A percentile compares a stretch with the other conserved stretches of the same genome.
Evolutionary conservation across 2,329 filamentous ascomycete genomes (phyloP).

Genomic region (Sclerotinia sclerotiorum): DNA sequence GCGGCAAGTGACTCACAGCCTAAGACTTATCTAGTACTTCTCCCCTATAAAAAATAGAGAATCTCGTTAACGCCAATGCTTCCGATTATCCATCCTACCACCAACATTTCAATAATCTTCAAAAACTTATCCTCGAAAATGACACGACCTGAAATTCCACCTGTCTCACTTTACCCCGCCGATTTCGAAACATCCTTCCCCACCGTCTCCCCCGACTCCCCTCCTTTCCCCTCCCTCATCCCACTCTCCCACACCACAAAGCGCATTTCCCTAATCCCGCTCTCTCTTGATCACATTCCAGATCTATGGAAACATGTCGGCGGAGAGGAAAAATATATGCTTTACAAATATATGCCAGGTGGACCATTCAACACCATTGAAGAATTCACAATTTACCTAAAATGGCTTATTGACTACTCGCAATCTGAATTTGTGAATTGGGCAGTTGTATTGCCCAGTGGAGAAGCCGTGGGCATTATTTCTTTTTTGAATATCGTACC

Average conservation of each 20-base stretch:
- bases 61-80: neutral
- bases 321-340: constrained; percentile 28
- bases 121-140: neutral
- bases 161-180: constrained; percentile 4
- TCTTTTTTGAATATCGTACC: constrained; percentile 49
- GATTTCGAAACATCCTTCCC: constrained; percentile 8
- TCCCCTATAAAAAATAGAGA: neutral
- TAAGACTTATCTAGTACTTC: neutral
- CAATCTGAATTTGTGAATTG: constrained; percentile 2
- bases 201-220: neutral
- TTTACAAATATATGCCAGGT: constrained; percentile 47
- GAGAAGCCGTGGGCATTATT: constrained; percentile 44
- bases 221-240: constrained; percentile 9
- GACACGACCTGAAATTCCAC: neutral
- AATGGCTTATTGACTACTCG: neutral
- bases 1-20: constrained; percentile 5
- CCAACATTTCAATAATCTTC: neutral
- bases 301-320: constrained; percentile 31
- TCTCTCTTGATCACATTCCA: constrained; percentile 27
- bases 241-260: constrained; percentile 23
- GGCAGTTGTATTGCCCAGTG: constrained; percentile 17
- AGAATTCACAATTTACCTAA: constrained; percentile 39
- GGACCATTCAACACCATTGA: constrained; percentile 41
- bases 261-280: constrained; percentile 30
- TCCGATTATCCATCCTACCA: neutral